Evolutionary conservation across 1,284 basidiomycete species (phyloP).

Genomic region (Marasmius tenuissimus): DNA sequence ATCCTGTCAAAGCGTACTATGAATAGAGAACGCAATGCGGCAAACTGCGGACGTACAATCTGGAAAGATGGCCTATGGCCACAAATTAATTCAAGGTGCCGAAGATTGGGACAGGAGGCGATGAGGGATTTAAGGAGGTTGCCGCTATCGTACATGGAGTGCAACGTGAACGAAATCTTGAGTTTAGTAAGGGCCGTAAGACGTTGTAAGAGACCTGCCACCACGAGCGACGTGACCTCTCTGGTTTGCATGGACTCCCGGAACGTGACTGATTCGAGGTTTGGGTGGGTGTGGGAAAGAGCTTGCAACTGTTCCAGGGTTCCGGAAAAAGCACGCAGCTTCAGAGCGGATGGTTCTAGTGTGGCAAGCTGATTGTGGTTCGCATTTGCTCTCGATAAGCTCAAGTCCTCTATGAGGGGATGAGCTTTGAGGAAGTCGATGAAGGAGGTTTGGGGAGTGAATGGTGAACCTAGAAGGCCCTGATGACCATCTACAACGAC

Average conservation of each 20-base stretch:
- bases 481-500: constrained; percentile 54
- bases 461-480: constrained; percentile 26
- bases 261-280: constrained; percentile 52
- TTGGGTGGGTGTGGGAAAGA: constrained; percentile 43
- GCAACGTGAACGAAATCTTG: constrained; percentile 62
- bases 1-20: constrained; percentile 33
- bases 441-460: constrained; percentile 42
- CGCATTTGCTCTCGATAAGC: constrained; percentile 55
- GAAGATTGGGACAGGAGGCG: constrained; percentile 60
- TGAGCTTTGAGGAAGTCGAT: constrained; percentile 67
- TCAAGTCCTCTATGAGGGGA: constrained; percentile 49
- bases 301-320: constrained; percentile 63
- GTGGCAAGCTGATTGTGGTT: constrained; percentile 51
- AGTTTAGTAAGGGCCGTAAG: constrained; percentile 55
- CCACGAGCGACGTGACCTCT: constrained; percentile 59
- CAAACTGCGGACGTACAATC: constrained; percentile 43
- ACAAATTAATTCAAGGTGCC: constrained; percentile 62
- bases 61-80: constrained; percentile 69
- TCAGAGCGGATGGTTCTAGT: constrained; percentile 45
- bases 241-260: constrained; percentile 66
- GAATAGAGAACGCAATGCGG: neutral
- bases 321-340: constrained; percentile 57
- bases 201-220: constrained; percentile 54
- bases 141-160: constrained; percentile 71
- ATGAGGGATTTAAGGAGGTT: constrained; percentile 65